These are phyloP conservation scores for Neurospora sp. DNA, from an alignment of 495 filamentous ascomycete species.

Conservation along the genomic window DNA sequence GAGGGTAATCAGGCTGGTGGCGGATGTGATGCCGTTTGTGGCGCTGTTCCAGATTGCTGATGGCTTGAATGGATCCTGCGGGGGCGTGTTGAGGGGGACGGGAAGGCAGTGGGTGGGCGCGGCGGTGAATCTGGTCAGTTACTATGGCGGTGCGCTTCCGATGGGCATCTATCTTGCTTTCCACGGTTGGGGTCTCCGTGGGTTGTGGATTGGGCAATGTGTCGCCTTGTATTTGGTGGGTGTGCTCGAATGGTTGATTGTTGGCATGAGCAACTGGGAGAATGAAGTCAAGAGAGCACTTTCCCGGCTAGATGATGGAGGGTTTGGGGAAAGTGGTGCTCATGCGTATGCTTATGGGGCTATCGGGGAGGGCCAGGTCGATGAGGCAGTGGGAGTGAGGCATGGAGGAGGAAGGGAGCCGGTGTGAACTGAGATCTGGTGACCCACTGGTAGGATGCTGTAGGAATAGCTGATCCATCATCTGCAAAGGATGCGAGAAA, in stretches of 20 bases:
- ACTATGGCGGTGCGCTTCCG: slow-evolving; percentile 78
- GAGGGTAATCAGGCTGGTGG: slow-evolving; percentile 63
- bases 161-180: slow-evolving; percentile 81
- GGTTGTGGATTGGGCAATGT: slow-evolving; percentile 85
- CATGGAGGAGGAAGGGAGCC: background rate
- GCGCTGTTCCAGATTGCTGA: slow-evolving; percentile 94
- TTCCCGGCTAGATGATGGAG: slow-evolving; percentile 58
- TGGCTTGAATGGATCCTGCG: slow-evolving; percentile 77
- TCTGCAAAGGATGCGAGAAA: background rate
- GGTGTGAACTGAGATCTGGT: background rate
- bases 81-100: slow-evolving; percentile 75
- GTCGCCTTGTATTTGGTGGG: slow-evolving; percentile 82
- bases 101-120: slow-evolving; percentile 84
- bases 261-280: slow-evolving; percentile 70
- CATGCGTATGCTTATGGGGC: slow-evolving; percentile 1
- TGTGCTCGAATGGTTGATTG: slow-evolving; percentile 68
- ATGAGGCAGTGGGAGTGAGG: slow-evolving; percentile 2
- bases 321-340: slow-evolving; percentile 6
- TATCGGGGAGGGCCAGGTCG: background rate
- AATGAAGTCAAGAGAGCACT: slow-evolving; percentile 67
- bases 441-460: background rate
- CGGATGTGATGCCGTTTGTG: slow-evolving; percentile 73
- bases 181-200: slow-evolving; percentile 77
- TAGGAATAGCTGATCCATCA: background rate
- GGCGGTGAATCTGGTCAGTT: slow-evolving; percentile 78